Conservation (phyloP, 2,329 filamentous ascomycete species). For the Alternaria gaisen region DNA sequence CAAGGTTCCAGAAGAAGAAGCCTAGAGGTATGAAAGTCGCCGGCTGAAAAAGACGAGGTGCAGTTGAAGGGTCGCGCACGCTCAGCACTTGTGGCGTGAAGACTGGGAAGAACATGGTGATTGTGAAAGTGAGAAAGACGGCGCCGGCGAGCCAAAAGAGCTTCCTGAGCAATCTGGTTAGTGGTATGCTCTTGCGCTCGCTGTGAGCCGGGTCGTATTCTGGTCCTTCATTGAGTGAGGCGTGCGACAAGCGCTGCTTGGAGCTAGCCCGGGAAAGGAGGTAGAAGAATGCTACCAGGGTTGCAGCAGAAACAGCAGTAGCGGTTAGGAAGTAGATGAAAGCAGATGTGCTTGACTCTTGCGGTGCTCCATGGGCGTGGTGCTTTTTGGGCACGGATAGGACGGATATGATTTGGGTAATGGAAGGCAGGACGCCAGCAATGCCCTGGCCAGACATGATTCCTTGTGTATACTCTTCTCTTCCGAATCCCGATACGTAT, state of each 20-base stretch:
- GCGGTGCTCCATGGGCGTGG: conserved; percentile 43
- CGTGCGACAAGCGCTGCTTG: conserved; percentile 33
- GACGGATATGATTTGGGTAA: conserved; percentile 87
- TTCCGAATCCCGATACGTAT: conserved; percentile 84
- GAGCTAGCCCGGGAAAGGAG: conserved; percentile 66
- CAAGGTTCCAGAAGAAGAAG: conserved; percentile 93
- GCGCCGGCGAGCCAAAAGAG: conserved; percentile 80
- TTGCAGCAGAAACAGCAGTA: conserved; percentile 74
- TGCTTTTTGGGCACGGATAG: conserved; percentile 67
- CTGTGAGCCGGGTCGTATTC: conserved; percentile 26
- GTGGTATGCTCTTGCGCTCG: conserved; percentile 61
- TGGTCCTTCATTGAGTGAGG: conserved; percentile 32
- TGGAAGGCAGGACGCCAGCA: conserved; percentile 86
- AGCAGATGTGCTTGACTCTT: conserved; percentile 71
- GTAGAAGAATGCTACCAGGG: conserved; percentile 77
- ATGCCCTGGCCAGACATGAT: conserved; percentile 96
- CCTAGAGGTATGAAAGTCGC: conserved; percentile 86
- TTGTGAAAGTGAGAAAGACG: conserved; percentile 79
- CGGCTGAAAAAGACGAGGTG: conserved; percentile 71
- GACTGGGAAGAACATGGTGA: conserved; percentile 95
- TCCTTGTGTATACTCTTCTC: conserved; percentile 90
- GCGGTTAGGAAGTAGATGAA: conserved; percentile 93
- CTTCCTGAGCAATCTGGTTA: conserved; percentile 76
- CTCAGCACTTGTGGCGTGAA: conserved; percentile 71
- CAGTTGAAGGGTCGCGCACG: conserved; percentile 53